Evolutionary conservation across 2,329 filamentous ascomycete species (phyloP).

Genomic region (Periconia sp.): DNA sequence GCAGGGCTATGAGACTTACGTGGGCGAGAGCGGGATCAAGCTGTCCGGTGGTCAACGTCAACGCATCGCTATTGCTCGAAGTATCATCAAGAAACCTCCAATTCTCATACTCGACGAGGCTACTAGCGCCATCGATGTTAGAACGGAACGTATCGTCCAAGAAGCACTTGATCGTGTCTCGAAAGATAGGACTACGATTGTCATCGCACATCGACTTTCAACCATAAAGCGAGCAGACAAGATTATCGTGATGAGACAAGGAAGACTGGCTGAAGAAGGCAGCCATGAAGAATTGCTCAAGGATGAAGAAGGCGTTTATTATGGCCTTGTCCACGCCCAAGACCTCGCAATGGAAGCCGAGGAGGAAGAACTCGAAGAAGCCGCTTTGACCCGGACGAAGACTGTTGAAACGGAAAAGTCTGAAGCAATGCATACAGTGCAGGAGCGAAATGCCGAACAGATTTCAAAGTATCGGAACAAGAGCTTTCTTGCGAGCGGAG

Average conservation of each 20-base stretch:
- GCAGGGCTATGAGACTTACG: constrained; percentile 72
- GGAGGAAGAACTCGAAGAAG: constrained; percentile 22
- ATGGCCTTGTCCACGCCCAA: constrained; percentile 65
- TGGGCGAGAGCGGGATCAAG: constrained; percentile 79
- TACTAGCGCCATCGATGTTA: constrained; percentile 69
- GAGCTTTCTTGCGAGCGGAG: constrained; percentile 40
- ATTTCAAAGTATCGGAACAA: constrained; percentile 37
- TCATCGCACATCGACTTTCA: constrained; percentile 77
- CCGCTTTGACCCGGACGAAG: constrained; percentile 18
- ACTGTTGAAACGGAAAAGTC: constrained; percentile 20
- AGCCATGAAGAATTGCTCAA: constrained; percentile 74
- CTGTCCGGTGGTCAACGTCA: constrained; percentile 88
- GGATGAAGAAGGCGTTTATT: constrained; percentile 68
- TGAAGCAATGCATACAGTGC: constrained; percentile 8
- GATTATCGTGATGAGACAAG: constrained; percentile 77
- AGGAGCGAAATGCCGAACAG: constrained; percentile 9
- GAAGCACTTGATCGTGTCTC: constrained; percentile 66
- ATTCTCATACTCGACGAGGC: constrained; percentile 79
- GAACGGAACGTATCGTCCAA: constrained; percentile 61
- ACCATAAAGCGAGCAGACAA: constrained; percentile 79
- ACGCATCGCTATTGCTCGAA: constrained; percentile 76
- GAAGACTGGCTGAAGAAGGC: constrained; percentile 74
- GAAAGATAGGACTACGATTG: constrained; percentile 71
- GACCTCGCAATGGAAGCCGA: constrained; percentile 37
- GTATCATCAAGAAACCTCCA: constrained; percentile 69